A percentile compares a stretch with the other conserved stretches of the same genome.
phyloP scores from a whole-genome alignment of 139 green algal species.

The Axilococcus clingmanii region DNA sequence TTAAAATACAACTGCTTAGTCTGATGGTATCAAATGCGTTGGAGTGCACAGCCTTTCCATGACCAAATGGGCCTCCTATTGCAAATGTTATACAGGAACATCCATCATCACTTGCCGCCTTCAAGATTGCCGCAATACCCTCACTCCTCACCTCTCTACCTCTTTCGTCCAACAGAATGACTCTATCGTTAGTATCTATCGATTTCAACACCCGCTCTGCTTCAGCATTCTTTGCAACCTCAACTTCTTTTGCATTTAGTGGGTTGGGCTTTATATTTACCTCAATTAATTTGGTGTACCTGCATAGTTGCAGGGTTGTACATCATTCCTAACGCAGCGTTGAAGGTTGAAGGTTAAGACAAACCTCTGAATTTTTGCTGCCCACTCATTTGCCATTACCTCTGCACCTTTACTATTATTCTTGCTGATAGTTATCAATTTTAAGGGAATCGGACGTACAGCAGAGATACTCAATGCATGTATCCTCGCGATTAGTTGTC shows the following conservation, averaged over 20 bases:
- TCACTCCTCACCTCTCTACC: slow-evolving; percentile 37
- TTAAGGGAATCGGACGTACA: slow-evolving; percentile 41
- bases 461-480: no score
- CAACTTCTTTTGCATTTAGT: slow-evolving; percentile 29
- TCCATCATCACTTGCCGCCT: slow-evolving; percentile 22
- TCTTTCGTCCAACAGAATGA: slow-evolving; percentile 63
- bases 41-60: slow-evolving; percentile 35
- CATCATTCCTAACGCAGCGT: not conserved
- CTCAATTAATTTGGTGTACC: slow-evolving; percentile 8
- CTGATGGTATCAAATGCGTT: slow-evolving; percentile 39
- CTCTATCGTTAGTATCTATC: slow-evolving; percentile 24
- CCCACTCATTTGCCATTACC: slow-evolving; percentile 32
- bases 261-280: slow-evolving; percentile 49
- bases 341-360: slow-evolving; percentile 13
- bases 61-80: slow-evolving; percentile 73
- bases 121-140: slow-evolving; percentile 50
- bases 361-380: slow-evolving; percentile 37
- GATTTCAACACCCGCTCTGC: slow-evolving; percentile 36
- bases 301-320: not conserved
- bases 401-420: slow-evolving; percentile 19
- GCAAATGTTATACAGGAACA: slow-evolving; percentile 36
- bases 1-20: slow-evolving; percentile 66
- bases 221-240: slow-evolving; percentile 23
- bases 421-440: slow-evolving; percentile 41
- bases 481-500: no score